Base-by-base conservation (phyloP, 495 filamentous ascomycete genomes). In the Letharia columbiana region DNA sequence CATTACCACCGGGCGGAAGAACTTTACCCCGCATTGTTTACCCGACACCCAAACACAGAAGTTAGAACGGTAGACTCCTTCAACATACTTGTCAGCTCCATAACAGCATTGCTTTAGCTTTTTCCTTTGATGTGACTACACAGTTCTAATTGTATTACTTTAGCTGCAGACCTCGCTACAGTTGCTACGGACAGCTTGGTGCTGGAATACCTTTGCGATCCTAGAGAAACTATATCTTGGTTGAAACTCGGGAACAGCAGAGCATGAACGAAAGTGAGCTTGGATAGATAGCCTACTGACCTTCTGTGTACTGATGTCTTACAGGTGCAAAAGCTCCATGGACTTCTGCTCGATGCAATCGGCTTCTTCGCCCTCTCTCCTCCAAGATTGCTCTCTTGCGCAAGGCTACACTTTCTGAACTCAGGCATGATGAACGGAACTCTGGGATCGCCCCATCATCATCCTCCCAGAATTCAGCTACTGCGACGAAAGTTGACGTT, bases 311-410 rank as follows among this genome's bases (percentile, higher is more conserved):
- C 11, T 18, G 2, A 45, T 7, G 1, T 23, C 1, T 18, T 1
- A 28, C 13, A 54, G 47, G 17, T 20, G 9, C 45, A 10, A 56
- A 71, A 63, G 18, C 45, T 57, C 75, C 78, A 40, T 86, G 84
- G 84, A 86, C 81, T 10, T 75, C 83, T 12, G 79, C 82, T 23
- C 71, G 82, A 65, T 87, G 84, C 60, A 77, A 83, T 62, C 78
- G 83, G 15, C 74, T 87, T 10, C 75, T 87, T 33, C 78, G 83
- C 40, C 82, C 82, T 20, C 71, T 87, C 35, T 73, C 81, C 31
- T 79, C 81, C 28, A 79, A 82, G 42, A 77, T 87, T 31, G 70
- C 78, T 65, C 76, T 80, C 12, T 72, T 86, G 18, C 78, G 77
- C 56, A 84, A 80, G 54, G 76, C 79, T 17, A 54, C 54, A 49